phyloP scores from a whole-genome alignment of 2,329 filamentous ascomycete genomes.

The Pezicula neosporulosa region DNA sequence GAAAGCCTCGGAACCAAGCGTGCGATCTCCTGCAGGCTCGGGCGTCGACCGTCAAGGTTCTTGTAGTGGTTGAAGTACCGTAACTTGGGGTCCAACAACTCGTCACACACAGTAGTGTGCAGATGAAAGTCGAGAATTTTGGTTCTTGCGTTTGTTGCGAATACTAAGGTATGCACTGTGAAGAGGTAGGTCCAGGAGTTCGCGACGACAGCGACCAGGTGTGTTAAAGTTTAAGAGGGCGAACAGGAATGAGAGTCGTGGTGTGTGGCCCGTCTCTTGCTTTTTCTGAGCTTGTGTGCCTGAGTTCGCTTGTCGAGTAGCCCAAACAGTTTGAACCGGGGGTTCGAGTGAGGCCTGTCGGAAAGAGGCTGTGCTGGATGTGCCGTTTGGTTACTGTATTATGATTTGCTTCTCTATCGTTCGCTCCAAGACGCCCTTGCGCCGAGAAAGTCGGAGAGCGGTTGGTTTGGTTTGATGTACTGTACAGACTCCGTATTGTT shows the following conservation, averaged over 20 bases:
- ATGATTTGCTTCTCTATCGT: too few relatives aligned
- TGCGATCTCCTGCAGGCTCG: slow-evolving; percentile 1
- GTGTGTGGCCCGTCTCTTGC: background rate
- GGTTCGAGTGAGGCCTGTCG: too few relatives aligned
- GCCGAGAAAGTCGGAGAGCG: too few relatives aligned
- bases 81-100: background rate
- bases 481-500: too few relatives aligned
- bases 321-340: background rate
- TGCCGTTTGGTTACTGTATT: too few relatives aligned
- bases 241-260: background rate
- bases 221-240: background rate
- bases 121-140: background rate
- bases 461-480: too few relatives aligned
- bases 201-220: background rate
- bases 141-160: background rate
- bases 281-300: background rate
- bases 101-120: background rate
- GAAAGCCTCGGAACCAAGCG: slow-evolving; percentile 1
- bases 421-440: too few relatives aligned
- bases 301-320: background rate
- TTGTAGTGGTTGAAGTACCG: background rate
- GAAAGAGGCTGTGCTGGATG: too few relatives aligned
- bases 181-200: background rate
- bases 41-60: background rate
- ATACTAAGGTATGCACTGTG: background rate